These are phyloP conservation scores for Auxenochlorella pyrenoidosa DNA, from an alignment of 139 green algal species.

Conservation along the genomic window DNA sequence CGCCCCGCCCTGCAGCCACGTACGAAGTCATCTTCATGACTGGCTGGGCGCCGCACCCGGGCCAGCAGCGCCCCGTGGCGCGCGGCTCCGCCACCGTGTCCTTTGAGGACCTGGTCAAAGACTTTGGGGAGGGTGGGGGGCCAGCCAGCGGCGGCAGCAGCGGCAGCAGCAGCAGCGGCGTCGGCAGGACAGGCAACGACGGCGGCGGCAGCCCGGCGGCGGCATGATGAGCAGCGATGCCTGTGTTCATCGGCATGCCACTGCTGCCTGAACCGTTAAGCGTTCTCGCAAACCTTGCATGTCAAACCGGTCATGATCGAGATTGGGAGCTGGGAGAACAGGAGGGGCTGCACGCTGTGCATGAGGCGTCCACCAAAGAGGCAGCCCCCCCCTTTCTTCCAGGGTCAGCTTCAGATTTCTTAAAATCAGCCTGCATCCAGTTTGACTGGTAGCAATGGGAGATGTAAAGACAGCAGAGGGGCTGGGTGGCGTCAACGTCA, in stretches of 20 bases:
- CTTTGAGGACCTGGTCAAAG: slow-evolving; percentile 65
- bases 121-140: not conserved
- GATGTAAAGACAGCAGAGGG: slow-evolving; percentile 27
- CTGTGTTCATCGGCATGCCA: too few species aligned
- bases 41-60: slow-evolving; percentile 77
- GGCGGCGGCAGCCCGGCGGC: not conserved
- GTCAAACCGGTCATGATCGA: not conserved
- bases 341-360: not conserved
- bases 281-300: not conserved
- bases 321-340: too few species aligned
- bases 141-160: not conserved
- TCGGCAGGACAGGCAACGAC: not conserved
- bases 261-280: too few species aligned
- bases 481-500: slow-evolving; percentile 26
- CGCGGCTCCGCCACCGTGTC: slow-evolving; percentile 77
- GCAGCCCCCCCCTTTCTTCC: too few species aligned
- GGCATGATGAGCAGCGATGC: too few species aligned
- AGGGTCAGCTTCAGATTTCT: too few species aligned
- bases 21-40: slow-evolving; percentile 90
- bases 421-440: not conserved
- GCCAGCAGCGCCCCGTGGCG: slow-evolving; percentile 65
- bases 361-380: too few species aligned
- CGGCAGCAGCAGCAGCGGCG: not conserved
- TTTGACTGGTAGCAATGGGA: not conserved
- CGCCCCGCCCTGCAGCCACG: not conserved